A percentile compares a stretch with the other conserved stretches of the same genome.
phyloP scores from a whole-genome alignment of 2,329 filamentous ascomycete genomes.

The Alternaria sp. region DNA sequence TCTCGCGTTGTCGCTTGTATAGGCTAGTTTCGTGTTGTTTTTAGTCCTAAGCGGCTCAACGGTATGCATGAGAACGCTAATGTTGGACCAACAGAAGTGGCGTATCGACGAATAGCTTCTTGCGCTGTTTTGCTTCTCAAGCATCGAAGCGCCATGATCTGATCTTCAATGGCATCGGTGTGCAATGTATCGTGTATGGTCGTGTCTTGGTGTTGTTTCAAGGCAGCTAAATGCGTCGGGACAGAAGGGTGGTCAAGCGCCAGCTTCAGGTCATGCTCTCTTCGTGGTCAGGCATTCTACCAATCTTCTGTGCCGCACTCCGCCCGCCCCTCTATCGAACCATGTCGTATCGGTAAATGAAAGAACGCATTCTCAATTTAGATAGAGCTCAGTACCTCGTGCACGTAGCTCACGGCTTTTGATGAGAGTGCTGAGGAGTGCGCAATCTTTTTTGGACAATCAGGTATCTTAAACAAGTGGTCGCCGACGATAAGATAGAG shows the following conservation, averaged over 20 bases:
- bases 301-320: not conserved
- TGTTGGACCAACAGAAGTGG: not conserved
- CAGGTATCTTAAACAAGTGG: not conserved
- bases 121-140: not conserved
- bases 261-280: not conserved
- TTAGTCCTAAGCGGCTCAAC: not conserved
- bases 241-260: not conserved
- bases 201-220: not conserved
- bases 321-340: not conserved
- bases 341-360: slow-evolving; percentile 5
- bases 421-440: not conserved
- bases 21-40: not conserved
- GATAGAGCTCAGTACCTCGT: not conserved
- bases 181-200: not conserved
- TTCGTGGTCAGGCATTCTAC: not conserved
- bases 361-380: not conserved
- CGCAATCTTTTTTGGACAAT: not conserved
- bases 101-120: not conserved
- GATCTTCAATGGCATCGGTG: not conserved
- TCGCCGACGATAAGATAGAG: not conserved
- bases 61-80: not conserved
- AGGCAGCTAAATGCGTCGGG: not conserved
- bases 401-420: not conserved
- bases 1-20: not conserved
- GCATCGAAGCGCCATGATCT: not conserved